A percentile compares a stretch with the other conserved stretches of the same genome.
Evolutionary conservation across 176 grass and related monocot genomes (phyloP).

Genomic region (Phoenix dactylifera): DNA sequence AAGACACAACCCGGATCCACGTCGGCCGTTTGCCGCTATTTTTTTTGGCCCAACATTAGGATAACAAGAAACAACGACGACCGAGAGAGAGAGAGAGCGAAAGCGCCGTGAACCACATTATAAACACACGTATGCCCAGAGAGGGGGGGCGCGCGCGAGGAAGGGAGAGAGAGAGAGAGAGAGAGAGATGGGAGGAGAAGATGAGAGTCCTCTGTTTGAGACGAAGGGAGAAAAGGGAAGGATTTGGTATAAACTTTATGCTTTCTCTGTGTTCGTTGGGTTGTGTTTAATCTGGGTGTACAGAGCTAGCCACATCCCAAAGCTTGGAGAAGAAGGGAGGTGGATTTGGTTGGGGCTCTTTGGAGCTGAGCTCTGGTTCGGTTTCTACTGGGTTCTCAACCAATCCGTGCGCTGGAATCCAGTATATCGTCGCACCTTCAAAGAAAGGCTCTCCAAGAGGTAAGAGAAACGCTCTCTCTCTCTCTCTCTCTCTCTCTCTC

Average conservation of each 20-base stretch:
- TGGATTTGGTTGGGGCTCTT: constrained; percentile 47
- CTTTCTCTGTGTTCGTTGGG: constrained; percentile 33
- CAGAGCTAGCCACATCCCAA: constrained; percentile 28
- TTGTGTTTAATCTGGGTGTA: constrained; percentile 41
- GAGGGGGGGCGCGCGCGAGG: neutral
- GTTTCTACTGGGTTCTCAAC: constrained; percentile 61
- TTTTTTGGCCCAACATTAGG: no score
- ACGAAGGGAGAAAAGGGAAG: constrained; percentile 34
- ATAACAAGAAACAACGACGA: no score
- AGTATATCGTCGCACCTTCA: constrained; percentile 34
- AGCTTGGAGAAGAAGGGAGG: constrained; percentile 10
- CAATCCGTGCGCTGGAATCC: constrained; percentile 62
- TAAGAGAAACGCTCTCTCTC: constrained; percentile 1
- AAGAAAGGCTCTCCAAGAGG: constrained; percentile 54
- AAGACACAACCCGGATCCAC: no score
- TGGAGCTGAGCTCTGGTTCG: constrained; percentile 58
- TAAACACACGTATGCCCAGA: no score
- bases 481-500: neutral
- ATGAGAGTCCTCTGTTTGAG: constrained; percentile 24
- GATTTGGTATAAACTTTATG: constrained; percentile 31
- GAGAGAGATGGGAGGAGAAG: neutral
- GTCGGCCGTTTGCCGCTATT: no score
- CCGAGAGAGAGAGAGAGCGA: no score
- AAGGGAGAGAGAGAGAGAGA: neutral
- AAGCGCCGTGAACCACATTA: no score